phyloP scores from a whole-genome alignment of 1,284 basidiomycete genomes.

The Vanrija sp. region DNA sequence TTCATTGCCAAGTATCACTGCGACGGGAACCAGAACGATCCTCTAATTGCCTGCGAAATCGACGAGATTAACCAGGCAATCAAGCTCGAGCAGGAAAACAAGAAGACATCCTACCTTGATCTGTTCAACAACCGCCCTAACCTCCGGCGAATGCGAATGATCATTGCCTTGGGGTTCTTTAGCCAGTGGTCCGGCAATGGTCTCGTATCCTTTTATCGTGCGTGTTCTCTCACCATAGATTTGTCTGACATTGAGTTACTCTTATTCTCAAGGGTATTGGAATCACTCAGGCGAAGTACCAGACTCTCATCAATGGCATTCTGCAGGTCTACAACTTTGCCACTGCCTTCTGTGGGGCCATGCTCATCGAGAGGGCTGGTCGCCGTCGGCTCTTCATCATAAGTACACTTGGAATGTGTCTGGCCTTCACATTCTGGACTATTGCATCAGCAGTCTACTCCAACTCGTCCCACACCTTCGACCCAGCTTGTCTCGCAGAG shows the following conservation, averaged over 20 bases:
- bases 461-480: conserved; percentile 13
- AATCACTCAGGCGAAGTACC: conserved; percentile 58
- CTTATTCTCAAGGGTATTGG: conserved; percentile 27
- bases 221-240: conserved; percentile 30
- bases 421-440: conserved; percentile 63
- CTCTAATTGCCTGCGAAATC: conserved; percentile 56
- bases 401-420: conserved; percentile 52
- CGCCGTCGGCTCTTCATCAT: too few relatives aligned
- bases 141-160: conserved; percentile 48
- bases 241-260: conserved; percentile 56
- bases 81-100: conserved; percentile 25
- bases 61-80: conserved; percentile 57
- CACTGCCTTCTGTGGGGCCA: conserved; percentile 46
- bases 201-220: conserved; percentile 13
- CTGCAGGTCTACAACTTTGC: neutral
- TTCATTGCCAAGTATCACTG: conserved; percentile 50
- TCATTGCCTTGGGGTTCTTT: conserved; percentile 31
- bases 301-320: conserved; percentile 59
- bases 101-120: conserved; percentile 57
- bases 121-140: conserved; percentile 53
- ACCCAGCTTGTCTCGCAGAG: neutral
- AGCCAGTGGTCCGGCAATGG: conserved; percentile 24
- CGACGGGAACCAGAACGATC: conserved; percentile 53
- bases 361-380: conserved; percentile 36
- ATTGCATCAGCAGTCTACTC: conserved; percentile 60